These are phyloP conservation scores for Candida awuae DNA, from an alignment of 805 yeast species.

Conservation along the genomic window DNA sequence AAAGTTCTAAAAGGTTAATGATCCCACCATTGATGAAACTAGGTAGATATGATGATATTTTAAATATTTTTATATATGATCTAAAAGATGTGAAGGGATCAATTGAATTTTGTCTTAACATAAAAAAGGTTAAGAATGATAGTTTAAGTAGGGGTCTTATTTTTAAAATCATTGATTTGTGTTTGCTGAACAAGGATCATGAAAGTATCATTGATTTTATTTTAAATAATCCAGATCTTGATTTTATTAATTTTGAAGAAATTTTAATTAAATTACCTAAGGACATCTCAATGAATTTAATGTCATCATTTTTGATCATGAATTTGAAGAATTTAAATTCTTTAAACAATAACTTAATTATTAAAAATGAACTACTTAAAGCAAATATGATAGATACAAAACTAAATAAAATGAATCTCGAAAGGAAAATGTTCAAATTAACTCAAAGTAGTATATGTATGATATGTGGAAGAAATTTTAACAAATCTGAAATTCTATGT, in stretches of 20 bases:
- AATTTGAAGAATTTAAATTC: conserved; percentile 37
- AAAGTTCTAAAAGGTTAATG: conserved; percentile 33
- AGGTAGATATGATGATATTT: conserved; percentile 53
- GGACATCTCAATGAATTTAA: conserved; percentile 34
- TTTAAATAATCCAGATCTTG: conserved; percentile 18
- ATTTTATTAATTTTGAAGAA: conserved; percentile 21
- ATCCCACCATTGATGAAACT: conserved; percentile 52
- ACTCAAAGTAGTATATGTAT: conserved; percentile 47
- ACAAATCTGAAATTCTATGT: conserved; percentile 37
- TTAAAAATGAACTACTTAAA: conserved; percentile 44
- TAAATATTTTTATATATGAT: conserved; percentile 52
- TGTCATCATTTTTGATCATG: conserved; percentile 38
- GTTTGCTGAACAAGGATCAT: conserved; percentile 18
- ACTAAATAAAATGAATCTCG: conserved; percentile 30
- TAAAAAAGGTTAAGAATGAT: conserved; percentile 28
- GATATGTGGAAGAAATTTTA: conserved; percentile 49
- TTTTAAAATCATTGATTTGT: conserved; percentile 41
- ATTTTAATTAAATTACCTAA: conserved; percentile 48
- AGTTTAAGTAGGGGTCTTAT: conserved; percentile 26
- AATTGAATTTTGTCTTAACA: conserved; percentile 47
- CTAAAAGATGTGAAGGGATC: conserved; percentile 52
- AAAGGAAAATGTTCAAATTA: conserved; percentile 31
- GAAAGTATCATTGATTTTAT: conserved; percentile 26
- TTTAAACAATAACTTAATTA: conserved; percentile 31
- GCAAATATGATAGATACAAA: conserved; percentile 42